These are phyloP conservation scores for Fusarium agapanthi DNA, from an alignment of 2,329 filamentous ascomycete species.

Conservation along the genomic window DNA sequence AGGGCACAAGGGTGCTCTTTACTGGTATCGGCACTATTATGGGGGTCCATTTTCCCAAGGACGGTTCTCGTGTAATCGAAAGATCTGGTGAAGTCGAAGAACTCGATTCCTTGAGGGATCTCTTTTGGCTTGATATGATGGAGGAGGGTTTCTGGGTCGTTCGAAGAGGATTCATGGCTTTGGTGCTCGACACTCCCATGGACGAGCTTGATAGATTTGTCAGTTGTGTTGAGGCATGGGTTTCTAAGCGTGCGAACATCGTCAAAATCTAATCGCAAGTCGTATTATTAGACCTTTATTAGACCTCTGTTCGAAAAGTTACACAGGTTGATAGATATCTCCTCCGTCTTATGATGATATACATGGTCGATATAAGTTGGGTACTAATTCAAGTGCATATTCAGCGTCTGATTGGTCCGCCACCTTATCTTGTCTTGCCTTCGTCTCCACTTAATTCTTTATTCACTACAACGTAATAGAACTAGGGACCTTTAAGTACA, in stretches of 20 bases:
- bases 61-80: slow-evolving; percentile 40
- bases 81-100: slow-evolving; percentile 46
- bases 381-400: background rate
- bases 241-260: slow-evolving; percentile 41
- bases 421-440: background rate
- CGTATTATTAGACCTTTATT: background rate
- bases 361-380: background rate
- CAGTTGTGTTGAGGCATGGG: slow-evolving; percentile 46
- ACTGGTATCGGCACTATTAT: slow-evolving; percentile 51
- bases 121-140: slow-evolving; percentile 59
- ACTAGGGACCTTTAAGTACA: too few relatives aligned
- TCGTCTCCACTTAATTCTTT: slow-evolving; percentile 12
- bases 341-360: background rate
- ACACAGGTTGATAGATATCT: background rate
- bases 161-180: slow-evolving; percentile 51
- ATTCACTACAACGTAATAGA: background rate
- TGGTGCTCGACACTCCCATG: slow-evolving; percentile 51
- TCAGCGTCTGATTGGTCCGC: slow-evolving; percentile 29
- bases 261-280: background rate
- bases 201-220: slow-evolving; percentile 54
- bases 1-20: slow-evolving; percentile 50
- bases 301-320: background rate
- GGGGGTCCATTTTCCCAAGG: slow-evolving; percentile 49
- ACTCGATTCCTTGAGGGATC: slow-evolving; percentile 46
- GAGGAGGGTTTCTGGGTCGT: slow-evolving; percentile 55